Conservation (phyloP, 2,329 filamentous ascomycete genomes). For the Ramularia endophylla region DNA sequence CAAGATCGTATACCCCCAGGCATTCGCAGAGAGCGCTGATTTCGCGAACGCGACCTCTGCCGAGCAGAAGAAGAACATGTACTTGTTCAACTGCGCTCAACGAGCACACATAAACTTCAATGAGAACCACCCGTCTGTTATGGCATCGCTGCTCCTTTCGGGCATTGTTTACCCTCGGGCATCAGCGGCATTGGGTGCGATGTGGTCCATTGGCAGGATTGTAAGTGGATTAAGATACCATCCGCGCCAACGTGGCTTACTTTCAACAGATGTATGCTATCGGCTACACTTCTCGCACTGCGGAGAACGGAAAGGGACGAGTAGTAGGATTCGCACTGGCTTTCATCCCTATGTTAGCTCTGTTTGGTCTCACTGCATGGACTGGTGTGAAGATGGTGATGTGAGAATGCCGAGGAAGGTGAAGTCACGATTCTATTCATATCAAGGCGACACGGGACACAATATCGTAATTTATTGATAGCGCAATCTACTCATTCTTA, state of each 20-base stretch:
- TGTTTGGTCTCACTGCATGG: conserved; percentile 27
- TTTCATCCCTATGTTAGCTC: conserved; percentile 17
- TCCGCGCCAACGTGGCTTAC: background rate
- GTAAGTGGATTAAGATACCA: conserved; percentile 16
- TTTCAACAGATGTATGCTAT: conserved; percentile 37
- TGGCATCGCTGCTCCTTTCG: conserved; percentile 48
- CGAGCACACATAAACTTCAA: conserved; percentile 51
- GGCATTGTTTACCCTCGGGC: conserved; percentile 50
- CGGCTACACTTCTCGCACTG: conserved; percentile 39
- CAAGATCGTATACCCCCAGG: conserved; percentile 52
- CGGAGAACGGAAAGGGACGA: conserved; percentile 38
- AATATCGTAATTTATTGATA: no score
- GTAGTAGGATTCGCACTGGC: conserved; percentile 25
- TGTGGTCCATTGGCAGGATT: conserved; percentile 47
- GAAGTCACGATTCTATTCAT: no score
- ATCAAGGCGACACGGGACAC: no score
- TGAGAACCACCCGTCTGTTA: conserved; percentile 51
- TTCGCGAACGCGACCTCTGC: conserved; percentile 38
- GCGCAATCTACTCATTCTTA: no score
- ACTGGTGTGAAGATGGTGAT: conserved; percentile 25
- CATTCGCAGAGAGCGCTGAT: conserved; percentile 52
- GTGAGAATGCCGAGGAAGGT: conserved; percentile 7
- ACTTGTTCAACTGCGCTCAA: conserved; percentile 48
- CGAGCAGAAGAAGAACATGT: conserved; percentile 37
- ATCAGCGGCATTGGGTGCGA: conserved; percentile 40